Percentiles rank a stretch among this genome's conserved stretches.
Evolutionary conservation across 169 alveolate genomes (phyloP).

Genomic region (Plasmodium cynomolgi): DNA sequence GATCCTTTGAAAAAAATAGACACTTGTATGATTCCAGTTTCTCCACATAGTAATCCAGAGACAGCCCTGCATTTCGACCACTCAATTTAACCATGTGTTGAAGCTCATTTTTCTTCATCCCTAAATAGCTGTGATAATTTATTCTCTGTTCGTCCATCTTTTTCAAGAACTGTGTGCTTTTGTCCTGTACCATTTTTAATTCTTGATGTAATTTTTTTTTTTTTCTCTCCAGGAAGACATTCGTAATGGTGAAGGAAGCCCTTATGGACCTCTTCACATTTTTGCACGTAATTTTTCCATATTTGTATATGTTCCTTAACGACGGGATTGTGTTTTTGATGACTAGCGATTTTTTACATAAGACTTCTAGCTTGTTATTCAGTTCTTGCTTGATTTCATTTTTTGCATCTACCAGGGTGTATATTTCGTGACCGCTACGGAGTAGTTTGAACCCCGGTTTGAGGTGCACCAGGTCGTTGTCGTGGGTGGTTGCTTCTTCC

Average conservation of each 20-base stretch:
- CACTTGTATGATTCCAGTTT: slow-evolving; percentile 70
- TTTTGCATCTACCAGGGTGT: slow-evolving; percentile 56
- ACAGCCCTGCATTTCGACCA: slow-evolving; percentile 61
- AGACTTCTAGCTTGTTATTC: slow-evolving; percentile 31
- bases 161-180: slow-evolving; percentile 45
- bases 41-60: slow-evolving; percentile 52
- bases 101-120: slow-evolving; percentile 60
- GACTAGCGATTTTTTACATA: slow-evolving; percentile 35
- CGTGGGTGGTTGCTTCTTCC: not conserved
- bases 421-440: slow-evolving; percentile 59
- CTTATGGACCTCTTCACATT: slow-evolving; percentile 56
- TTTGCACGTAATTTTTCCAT: slow-evolving; percentile 67
- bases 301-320: slow-evolving; percentile 35
- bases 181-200: slow-evolving; percentile 47
- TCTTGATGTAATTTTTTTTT: slow-evolving; percentile 28
- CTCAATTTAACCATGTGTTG: slow-evolving; percentile 65
- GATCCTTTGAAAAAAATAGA: slow-evolving; percentile 64
- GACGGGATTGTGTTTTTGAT: slow-evolving; percentile 60
- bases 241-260: slow-evolving; percentile 55
- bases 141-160: slow-evolving; percentile 63
- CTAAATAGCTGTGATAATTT: slow-evolving; percentile 53
- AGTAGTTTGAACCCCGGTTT: slow-evolving; percentile 71
- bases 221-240: slow-evolving; percentile 15
- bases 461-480: not conserved
- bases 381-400: slow-evolving; percentile 60